Evolutionary conservation across 257 asterid genomes (phyloP).

Genomic region (Solanum pinnatisectum): DNA sequence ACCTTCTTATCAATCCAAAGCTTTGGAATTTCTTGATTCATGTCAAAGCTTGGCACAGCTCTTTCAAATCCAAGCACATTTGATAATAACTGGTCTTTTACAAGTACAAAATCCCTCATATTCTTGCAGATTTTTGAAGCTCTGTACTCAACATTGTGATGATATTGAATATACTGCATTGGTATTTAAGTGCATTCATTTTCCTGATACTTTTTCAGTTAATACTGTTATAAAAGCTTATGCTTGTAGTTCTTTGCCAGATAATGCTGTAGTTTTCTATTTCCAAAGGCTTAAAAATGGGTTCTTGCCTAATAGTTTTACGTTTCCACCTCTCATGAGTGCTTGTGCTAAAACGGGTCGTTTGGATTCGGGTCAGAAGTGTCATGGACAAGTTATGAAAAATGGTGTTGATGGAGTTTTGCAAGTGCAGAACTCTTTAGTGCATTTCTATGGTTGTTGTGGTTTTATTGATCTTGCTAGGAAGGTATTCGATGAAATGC

Average conservation of each 20-base stretch:
- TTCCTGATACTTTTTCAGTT: slow-evolving; percentile 55
- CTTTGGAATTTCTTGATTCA: slow-evolving; percentile 29
- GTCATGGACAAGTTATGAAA: slow-evolving; percentile 59
- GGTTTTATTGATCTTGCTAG: slow-evolving; percentile 28
- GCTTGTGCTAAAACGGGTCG: slow-evolving; percentile 45
- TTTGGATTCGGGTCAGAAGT: slow-evolving; percentile 43
- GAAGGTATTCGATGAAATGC: slow-evolving; percentile 41
- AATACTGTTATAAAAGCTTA: slow-evolving; percentile 51
- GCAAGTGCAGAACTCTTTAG: slow-evolving; percentile 50
- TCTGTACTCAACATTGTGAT: slow-evolving; percentile 21
- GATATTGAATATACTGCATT: slow-evolving; percentile 26
- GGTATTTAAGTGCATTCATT: slow-evolving; percentile 33
- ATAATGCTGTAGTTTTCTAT: slow-evolving; percentile 40
- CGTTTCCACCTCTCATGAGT: slow-evolving; percentile 55
- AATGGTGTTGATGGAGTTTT: slow-evolving; percentile 51
- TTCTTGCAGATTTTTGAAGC: slow-evolving; percentile 53
- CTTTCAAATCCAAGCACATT: slow-evolving; percentile 50
- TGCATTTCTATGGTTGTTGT: slow-evolving; percentile 50
- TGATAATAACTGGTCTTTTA: slow-evolving; percentile 46
- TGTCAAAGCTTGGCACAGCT: slow-evolving; percentile 34
- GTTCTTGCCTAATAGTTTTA: slow-evolving; percentile 49
- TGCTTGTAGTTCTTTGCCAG: slow-evolving; percentile 27
- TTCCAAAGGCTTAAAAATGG: slow-evolving; percentile 44
- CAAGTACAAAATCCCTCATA: slow-evolving; percentile 32
- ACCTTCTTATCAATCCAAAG: slow-evolving; percentile 7